Evolutionary conservation across 148 eudicot species (phyloP).

Genomic region (Cornus florida): DNA sequence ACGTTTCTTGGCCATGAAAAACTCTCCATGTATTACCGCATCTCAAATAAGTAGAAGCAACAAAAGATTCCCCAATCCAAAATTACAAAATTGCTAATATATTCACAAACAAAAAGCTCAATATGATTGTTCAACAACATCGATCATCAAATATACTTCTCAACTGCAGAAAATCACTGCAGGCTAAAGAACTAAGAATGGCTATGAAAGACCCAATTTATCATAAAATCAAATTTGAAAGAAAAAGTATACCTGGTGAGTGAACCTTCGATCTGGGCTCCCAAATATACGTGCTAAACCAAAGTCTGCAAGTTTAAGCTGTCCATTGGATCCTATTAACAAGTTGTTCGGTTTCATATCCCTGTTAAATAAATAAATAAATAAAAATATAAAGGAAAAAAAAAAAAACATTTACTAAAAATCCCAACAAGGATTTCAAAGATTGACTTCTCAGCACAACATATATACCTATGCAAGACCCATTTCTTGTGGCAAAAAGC

Average conservation of each 20-base stretch:
- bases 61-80: too few relatives aligned
- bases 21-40: too few relatives aligned
- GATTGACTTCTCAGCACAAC: neutral
- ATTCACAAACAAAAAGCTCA: too few relatives aligned
- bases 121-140: neutral
- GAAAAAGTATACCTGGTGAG: constrained; percentile 75
- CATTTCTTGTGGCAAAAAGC: constrained; percentile 93
- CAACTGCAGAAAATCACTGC: neutral
- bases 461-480: constrained; percentile 83
- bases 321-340: constrained; percentile 81
- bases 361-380: constrained; percentile 29
- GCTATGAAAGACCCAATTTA: neutral
- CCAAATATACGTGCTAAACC: constrained; percentile 98
- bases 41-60: too few relatives aligned
- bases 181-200: neutral
- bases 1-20: too few relatives aligned
- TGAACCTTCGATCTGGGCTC: constrained; percentile 90
- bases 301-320: constrained; percentile 93
- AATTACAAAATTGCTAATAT: too few relatives aligned
- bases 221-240: neutral
- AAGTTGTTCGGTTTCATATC: constrained; percentile 99
- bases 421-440: constrained; percentile 6
- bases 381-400: neutral
- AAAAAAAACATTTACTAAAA: constrained; percentile 15
- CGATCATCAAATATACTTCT: neutral